Evolutionary conservation across 2,329 filamentous ascomycete genomes (phyloP).

Genomic region (Cytospora leucostoma): DNA sequence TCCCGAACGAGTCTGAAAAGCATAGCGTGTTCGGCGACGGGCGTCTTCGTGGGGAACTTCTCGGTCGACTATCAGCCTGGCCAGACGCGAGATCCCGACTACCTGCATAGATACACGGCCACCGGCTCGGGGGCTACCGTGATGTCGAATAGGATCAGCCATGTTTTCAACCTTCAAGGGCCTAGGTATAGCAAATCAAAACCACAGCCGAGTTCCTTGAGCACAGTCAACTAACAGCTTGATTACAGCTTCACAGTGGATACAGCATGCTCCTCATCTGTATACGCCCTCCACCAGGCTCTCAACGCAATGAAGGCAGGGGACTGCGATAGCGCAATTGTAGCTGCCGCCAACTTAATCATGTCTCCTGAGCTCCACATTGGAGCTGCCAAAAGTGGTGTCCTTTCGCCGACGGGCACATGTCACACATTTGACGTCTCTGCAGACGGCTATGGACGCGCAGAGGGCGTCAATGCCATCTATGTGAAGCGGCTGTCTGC

Average conservation of each 20-base stretch:
- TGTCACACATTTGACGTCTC: slow-evolving; percentile 43
- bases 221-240: too few species aligned
- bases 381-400: slow-evolving; percentile 37
- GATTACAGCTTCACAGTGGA: too few species aligned
- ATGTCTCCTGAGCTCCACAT: slow-evolving; percentile 33
- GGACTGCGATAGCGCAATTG: slow-evolving; percentile 31
- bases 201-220: too few species aligned
- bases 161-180: background rate
- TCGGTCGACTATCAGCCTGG: background rate
- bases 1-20: background rate
- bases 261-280: slow-evolving; percentile 39
- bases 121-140: background rate
- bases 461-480: slow-evolving; percentile 49
- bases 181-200: too few species aligned
- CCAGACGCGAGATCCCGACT: background rate
- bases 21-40: background rate
- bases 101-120: background rate
- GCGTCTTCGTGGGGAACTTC: background rate
- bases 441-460: slow-evolving; percentile 53
- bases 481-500: slow-evolving; percentile 49
- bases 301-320: slow-evolving; percentile 34
- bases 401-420: slow-evolving; percentile 41
- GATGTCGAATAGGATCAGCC: background rate
- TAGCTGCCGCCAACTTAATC: background rate
- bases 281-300: slow-evolving; percentile 39